Percentiles rank a stretch among this genome's conserved stretches.
These are phyloP conservation scores for Botrytis cinerea DNA, from an alignment of 2,329 filamentous ascomycete genomes.

Conservation along the genomic window DNA sequence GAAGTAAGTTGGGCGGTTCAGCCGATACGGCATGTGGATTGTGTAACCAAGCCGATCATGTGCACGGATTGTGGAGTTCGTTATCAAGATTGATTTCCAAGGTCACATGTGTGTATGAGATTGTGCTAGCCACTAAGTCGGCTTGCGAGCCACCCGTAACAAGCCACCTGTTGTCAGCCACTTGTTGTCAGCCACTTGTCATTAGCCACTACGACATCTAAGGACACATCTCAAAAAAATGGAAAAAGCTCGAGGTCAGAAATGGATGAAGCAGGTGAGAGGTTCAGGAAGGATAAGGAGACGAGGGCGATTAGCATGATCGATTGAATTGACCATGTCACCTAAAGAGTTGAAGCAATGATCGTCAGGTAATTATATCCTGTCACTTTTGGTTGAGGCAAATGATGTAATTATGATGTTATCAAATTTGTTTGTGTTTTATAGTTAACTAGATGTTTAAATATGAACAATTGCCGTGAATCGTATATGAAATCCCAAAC, in stretches of 20 bases:
- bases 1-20: background rate
- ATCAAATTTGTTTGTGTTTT: constrained; percentile 9
- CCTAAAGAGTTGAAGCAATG: background rate
- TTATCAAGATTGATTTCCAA: background rate
- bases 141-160: background rate
- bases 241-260: background rate
- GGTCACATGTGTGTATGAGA: background rate
- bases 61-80: background rate
- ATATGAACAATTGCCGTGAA: background rate
- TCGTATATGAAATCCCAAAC: constrained; percentile 10
- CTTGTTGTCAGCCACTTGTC: too few relatives aligned
- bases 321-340: background rate
- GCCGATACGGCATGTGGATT: background rate
- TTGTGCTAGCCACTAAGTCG: background rate
- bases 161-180: background rate
- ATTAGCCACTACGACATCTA: background rate
- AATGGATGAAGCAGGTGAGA: too few relatives aligned
- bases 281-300: background rate
- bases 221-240: background rate
- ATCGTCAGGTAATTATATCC: background rate
- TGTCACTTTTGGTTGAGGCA: background rate
- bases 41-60: background rate
- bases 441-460: background rate
- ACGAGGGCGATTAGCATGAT: background rate
- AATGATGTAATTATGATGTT: background rate